Base-by-base conservation (phyloP, 169 alveolate species). In the Neospora caninum region DNA sequence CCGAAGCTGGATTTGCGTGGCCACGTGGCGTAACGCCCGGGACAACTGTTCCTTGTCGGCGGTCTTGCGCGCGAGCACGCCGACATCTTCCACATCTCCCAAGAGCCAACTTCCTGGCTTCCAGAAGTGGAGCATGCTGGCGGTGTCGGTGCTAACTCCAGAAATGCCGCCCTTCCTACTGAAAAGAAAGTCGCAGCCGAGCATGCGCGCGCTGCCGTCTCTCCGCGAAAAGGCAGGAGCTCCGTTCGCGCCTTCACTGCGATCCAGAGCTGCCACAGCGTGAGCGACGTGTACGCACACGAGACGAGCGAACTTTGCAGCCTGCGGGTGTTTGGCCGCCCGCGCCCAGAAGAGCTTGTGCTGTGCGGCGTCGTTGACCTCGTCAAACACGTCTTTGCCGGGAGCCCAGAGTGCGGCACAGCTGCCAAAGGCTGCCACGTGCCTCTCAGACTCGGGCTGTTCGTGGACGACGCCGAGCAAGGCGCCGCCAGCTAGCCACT, bases 101-200 rank as follows among this genome's bases (percentile, higher is more conserved):
- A 82, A 0, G 25, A 82, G 64, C 89, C 89, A 82, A 67, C 89
- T 82, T 0, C 89, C 89, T 4, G 89, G 89, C 41, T 82, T 82
- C 89, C 89, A 82, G 89, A 16, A 82, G 67, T 82, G 89, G 22
- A 82, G 89, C 89, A 82, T 82, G 89, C 89, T 82, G 25, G 41
- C 41, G 1, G 53, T 82, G 89, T 82, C 89, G 38, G 67, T 82
- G 64, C 89, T 82, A 27, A 82, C 38, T 27, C 89, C 89, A 29
- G 25, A 4, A 7, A 82, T 27, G 13, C 89, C 89, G 20, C 89
- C 89, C 16, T 16, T 29, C 25, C 38, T 38, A 20, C 41, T 82
- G 41, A 41, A 82, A 20, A 82, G 53, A 27, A 82, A 41, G 67
- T 82, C 89, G 25, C 89, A 82, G 6, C 54, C 58, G 25, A 42